Evolutionary conservation across 2,329 filamentous ascomycete species (phyloP).

Genomic region (Pleoardoris graminearum): DNA sequence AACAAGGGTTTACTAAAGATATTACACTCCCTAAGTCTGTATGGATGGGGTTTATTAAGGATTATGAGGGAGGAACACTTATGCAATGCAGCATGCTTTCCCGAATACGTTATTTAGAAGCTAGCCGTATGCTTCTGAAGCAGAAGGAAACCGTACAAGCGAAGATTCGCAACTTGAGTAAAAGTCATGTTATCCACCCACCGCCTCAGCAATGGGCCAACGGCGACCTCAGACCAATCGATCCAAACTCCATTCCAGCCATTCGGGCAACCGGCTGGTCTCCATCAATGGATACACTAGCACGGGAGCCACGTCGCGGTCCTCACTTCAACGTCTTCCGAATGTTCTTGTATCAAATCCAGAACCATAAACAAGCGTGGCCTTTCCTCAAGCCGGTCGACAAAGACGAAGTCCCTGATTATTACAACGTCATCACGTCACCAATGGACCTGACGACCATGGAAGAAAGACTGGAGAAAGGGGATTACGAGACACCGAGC

Average conservation of each 20-base stretch:
- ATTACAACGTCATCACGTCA: conserved; percentile 97
- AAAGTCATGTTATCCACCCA: conserved; percentile 80
- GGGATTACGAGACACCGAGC: conserved; percentile 86
- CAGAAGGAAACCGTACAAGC: conserved; percentile 95
- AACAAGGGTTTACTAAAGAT: conserved; percentile 98
- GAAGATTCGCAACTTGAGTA: conserved; percentile 86
- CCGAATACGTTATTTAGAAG: conserved; percentile 89
- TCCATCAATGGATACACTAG: conserved; percentile 95
- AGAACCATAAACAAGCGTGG: conserved; percentile 92
- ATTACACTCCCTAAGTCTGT: conserved; percentile 86
- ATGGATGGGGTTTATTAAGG: conserved; percentile 99
- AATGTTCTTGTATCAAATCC: conserved; percentile 82
- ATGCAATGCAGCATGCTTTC: conserved; percentile 99
- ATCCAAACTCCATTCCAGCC: conserved; percentile 80
- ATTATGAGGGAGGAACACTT: conserved; percentile 97
- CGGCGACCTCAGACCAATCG: conserved; percentile 66
- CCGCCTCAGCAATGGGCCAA: conserved; percentile 86
- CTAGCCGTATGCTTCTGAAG: conserved; percentile 90
- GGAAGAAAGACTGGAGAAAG: conserved; percentile 92
- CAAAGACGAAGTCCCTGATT: conserved; percentile 94
- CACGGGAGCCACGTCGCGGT: conserved; percentile 90
- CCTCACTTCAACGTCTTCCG: conserved; percentile 95
- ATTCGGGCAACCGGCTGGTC: conserved; percentile 92
- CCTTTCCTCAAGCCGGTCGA: conserved; percentile 94
- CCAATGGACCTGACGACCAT: conserved; percentile 97